A percentile compares a stretch with the other conserved stretches of the same genome.
phyloP scores from a whole-genome alignment of 2,329 filamentous ascomycete species.

The Xylaria sp. region DNA sequence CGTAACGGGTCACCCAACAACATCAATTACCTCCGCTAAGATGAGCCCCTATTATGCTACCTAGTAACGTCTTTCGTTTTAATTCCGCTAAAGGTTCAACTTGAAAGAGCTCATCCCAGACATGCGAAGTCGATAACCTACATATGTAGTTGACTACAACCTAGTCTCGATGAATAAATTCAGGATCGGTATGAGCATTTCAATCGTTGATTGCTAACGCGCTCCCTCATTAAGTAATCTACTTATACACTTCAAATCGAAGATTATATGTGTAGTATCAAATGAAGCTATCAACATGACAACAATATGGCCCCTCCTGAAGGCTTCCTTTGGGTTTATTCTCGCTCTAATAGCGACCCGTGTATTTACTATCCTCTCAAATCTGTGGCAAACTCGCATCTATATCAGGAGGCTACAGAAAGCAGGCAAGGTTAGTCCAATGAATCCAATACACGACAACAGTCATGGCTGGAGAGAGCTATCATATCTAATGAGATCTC shows the following conservation, averaged over 20 bases:
- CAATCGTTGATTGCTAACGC: neutral
- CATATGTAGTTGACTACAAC: too few relatives aligned
- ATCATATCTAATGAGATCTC: conserved; percentile 13
- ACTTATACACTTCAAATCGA: neutral
- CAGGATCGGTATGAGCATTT: too few relatives aligned
- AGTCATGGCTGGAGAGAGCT: neutral
- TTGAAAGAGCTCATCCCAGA: too few relatives aligned
- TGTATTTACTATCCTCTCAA: conserved; percentile 37
- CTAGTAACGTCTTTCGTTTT: too few relatives aligned
- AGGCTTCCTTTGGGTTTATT: conserved; percentile 41
- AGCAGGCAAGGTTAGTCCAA: conserved; percentile 43
- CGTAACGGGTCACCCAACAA: too few relatives aligned
- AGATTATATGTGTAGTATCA: neutral
- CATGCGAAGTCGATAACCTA: too few relatives aligned
- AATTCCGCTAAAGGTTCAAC: too few relatives aligned
- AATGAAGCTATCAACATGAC: conserved; percentile 31
- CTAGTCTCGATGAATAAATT: too few relatives aligned
- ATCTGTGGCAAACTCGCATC: conserved; percentile 40
- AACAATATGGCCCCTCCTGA: conserved; percentile 33
- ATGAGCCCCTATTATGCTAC: too few relatives aligned
- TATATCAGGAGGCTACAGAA: conserved; percentile 40
- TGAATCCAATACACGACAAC: neutral
- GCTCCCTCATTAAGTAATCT: neutral
- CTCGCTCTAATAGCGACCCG: conserved; percentile 35
- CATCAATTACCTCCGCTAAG: too few relatives aligned